Percentiles rank a stretch among this genome's conserved stretches.
Evolutionary conservation across 208 protist genomes (phyloP).

Genomic region (Trypanosoma theileri): DNA sequence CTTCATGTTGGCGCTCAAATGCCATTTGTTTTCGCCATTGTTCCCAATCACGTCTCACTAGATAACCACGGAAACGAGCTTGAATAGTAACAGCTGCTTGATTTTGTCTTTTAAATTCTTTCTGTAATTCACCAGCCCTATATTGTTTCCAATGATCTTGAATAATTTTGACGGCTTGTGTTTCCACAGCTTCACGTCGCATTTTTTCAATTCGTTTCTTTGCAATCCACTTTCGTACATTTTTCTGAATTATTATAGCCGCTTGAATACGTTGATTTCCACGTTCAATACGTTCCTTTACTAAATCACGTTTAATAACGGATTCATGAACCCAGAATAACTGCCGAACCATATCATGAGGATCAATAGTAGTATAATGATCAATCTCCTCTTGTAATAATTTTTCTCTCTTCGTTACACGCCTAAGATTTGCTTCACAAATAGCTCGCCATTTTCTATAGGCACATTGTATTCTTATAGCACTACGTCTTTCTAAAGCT

Average conservation of each 20-base stretch:
- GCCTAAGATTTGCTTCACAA: constrained; percentile 26
- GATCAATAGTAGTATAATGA: constrained; percentile 45
- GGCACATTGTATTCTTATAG: constrained; percentile 61
- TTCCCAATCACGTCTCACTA: constrained; percentile 59
- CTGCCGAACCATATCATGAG: constrained; percentile 70
- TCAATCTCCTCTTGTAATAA: constrained; percentile 53
- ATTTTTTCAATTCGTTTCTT: constrained; percentile 5
- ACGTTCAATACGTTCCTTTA: constrained; percentile 35
- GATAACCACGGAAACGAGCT: constrained; percentile 60
- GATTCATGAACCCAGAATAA: constrained; percentile 85
- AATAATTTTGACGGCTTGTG: constrained; percentile 34
- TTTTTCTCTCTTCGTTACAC: constrained; percentile 38
- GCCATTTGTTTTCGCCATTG: constrained; percentile 33
- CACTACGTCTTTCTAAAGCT: constrained; percentile 49
- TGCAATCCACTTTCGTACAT: constrained; percentile 35
- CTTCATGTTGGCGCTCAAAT: constrained; percentile 32
- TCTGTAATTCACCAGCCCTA: constrained; percentile 30
- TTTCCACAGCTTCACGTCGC: constrained; percentile 5
- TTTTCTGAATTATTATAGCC: constrained; percentile 58
- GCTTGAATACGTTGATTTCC: constrained; percentile 28
- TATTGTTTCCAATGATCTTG: constrained; percentile 55
- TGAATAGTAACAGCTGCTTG: constrained; percentile 65
- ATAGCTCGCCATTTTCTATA: constrained; percentile 51
- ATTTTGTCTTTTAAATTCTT: constrained; percentile 32
- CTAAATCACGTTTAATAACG: constrained; percentile 36